Evolutionary conservation across 192 early-diverging fungal species (phyloP), one percentile per base, ranked within the genome.

Genomic region (Coemansia sp.): DNA sequence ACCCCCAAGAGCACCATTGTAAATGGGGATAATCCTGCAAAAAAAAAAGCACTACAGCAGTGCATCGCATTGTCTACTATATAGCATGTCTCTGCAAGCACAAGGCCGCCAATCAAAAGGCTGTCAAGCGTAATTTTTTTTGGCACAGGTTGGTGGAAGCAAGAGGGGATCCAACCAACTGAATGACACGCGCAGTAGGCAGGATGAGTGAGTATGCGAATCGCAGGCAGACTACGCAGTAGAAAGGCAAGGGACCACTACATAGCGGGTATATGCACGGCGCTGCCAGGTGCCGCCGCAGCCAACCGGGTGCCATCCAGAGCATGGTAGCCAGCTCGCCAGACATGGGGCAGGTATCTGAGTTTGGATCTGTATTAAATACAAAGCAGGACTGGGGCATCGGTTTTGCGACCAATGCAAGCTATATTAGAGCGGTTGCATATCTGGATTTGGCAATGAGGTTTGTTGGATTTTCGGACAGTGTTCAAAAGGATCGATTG

Each of bases 401-500:
- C 24, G n/a, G 10, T 12, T 10, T 27, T 52, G 49, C 49, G 3
- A 24, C 22, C 10, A 22, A 52, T 52, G 49, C 49, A 52, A 24
- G 49, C 49, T 52, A 27, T 52, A 52, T 52, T 52, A 24, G 49
- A 24, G 49, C 16, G n/a, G 44, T 5, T 8, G 18, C 50, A 27
- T 18, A 52, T 52, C 50, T 29, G 50, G 50, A 52, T 29, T 52
- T 52, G 49, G 20, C 20, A 47, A 13, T 29, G 4, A 10, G 13
- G 50, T 4, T 44, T n/a, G 44, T 52, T 13, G 50, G 50, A 52
- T 52, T 52, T 29, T 52, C 50, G 50, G 50, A 24, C 50, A n/a
- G 50, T 52, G 50, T 52, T 52, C 50, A 52, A 52, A 34, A 34
- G 50, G 24, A 52, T 52, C 50, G 50, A 52, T 52, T 29, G 24